phyloP scores from a whole-genome alignment of 371 early-diverging fungal genomes.

The Syncephalastrum monosporum region DNA sequence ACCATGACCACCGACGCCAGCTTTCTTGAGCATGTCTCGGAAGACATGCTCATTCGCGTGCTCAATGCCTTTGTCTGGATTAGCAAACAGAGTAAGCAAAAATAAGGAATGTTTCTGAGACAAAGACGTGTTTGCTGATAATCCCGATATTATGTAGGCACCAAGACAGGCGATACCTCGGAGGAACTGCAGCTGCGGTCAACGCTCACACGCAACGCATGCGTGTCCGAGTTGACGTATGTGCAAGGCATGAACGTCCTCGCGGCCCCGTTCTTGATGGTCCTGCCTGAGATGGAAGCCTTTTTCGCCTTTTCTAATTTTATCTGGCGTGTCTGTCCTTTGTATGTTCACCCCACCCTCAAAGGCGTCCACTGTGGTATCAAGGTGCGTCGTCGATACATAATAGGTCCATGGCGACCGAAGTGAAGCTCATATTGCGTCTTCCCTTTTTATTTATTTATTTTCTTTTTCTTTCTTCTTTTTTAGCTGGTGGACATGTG shows the following conservation, averaged over 20 bases:
- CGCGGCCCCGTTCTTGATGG: conserved; percentile 89
- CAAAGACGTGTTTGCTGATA: no score
- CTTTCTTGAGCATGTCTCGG: conserved; percentile 73
- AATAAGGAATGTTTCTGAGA: no score
- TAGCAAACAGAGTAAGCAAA: conserved; percentile 38
- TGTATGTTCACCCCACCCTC: conserved; percentile 88
- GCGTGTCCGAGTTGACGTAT: conserved; percentile 64
- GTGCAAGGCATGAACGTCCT: conserved; percentile 97
- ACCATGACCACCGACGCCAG: conserved; percentile 82
- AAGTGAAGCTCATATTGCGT: conserved; percentile 40
- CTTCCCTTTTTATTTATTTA: background rate
- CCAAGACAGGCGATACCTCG: conserved; percentile 10
- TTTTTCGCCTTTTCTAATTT: conserved; percentile 85
- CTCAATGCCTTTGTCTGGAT: conserved; percentile 89
- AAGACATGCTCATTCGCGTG: conserved; percentile 76
- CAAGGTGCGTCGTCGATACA: conserved; percentile 49
- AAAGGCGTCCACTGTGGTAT: conserved; percentile 92
- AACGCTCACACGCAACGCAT: conserved; percentile 2
- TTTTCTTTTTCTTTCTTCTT: no score
- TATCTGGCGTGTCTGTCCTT: conserved; percentile 82
- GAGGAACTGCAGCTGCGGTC: conserved; percentile 19
- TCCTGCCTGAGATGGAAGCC: conserved; percentile 91
- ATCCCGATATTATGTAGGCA: conserved; percentile 1
- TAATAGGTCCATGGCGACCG: conserved; percentile 22
- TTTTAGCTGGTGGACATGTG: conserved; percentile 82